Evolutionary conservation across 208 protist species (phyloP), one percentile per base, ranked within the genome.

Genomic region (Trichomonas gallinae): DNA sequence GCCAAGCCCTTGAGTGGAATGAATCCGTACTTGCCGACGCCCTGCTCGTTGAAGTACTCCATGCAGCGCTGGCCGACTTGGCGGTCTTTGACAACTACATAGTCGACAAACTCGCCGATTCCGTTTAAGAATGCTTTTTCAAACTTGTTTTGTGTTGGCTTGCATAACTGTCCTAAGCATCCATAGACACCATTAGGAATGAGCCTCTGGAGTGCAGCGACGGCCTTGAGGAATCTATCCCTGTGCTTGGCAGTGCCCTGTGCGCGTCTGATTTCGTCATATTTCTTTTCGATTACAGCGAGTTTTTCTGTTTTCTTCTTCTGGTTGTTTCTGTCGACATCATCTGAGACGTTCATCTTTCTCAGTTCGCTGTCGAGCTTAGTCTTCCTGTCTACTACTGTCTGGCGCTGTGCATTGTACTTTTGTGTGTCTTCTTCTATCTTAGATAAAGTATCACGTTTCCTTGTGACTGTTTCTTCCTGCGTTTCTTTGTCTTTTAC

Each of bases 61-160:
- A 98, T 96, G 51, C 97, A 97, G 21, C 96, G 58, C 40, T 96
- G 31, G 26, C 96, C 97, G 9, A 89, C 96, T 87, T 97, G 26
- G 15, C 45, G n/a, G 38, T 96, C 82, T 34, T 98, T 96, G 42
- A 98, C 97, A 42, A 98, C 97, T 63, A 98, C 93, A 0, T 97
- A 48, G 40, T 98, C 63, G 0, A 97, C 89, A 49, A 93, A 81
- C 31, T 49, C 97, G 36, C 97, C 97, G 11, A 97, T 46, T 13
- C 97, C 97, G n/a, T 96, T 72, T 63, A 96, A 87, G 2, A 97
- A 93, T 21, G 97, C 97, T 26, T 87, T 15, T 23, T 91, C 26
- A 34, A 97, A 97, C 48, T 96, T 96, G 0, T 34, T 36, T 0
- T 97, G 40, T 38, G 48, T 58, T n/a, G 88, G 40, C 26, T 42